phyloP scores from a whole-genome alignment of 768 basidiomycete species.

The Serendipita vermifera region DNA sequence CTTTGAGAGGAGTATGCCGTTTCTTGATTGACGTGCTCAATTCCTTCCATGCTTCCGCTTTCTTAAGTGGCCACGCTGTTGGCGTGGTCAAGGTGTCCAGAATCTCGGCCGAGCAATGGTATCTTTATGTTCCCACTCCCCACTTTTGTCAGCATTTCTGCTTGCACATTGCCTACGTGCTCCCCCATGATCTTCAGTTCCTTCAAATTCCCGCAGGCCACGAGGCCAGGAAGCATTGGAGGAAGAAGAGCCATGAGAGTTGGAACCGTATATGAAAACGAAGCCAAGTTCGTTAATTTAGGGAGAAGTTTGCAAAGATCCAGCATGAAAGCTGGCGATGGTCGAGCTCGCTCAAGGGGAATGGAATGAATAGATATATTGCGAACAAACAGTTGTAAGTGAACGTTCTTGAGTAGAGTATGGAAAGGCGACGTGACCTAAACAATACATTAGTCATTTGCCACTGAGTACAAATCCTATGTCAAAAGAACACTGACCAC shows the following conservation, averaged over 20 bases:
- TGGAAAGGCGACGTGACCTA: not conserved
- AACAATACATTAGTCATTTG: not conserved
- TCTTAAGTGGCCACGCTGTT: no score
- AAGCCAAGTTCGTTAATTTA: not conserved
- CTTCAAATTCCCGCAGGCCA: not conserved
- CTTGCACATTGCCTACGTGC: not conserved
- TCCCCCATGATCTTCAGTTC: not conserved
- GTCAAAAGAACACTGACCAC: not conserved
- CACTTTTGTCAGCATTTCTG: not conserved
- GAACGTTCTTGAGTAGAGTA: not conserved
- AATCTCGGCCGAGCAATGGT: no score
- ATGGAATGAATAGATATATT: not conserved
- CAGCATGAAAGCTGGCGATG: not conserved
- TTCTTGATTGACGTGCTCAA: no score
- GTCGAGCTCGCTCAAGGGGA: not conserved
- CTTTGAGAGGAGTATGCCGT: no score
- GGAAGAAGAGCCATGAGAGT: not conserved
- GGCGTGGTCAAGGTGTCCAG: no score
- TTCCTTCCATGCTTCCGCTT: no score
- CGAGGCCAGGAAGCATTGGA: not conserved
- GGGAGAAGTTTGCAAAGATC: not conserved
- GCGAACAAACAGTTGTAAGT: not conserved
- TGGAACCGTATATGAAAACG: not conserved
- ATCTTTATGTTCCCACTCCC: no score
- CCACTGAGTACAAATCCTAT: not conserved